These are phyloP conservation scores for Leccinum sublutescens DNA, from an alignment of 768 basidiomycete genomes.

Conservation along the genomic window DNA sequence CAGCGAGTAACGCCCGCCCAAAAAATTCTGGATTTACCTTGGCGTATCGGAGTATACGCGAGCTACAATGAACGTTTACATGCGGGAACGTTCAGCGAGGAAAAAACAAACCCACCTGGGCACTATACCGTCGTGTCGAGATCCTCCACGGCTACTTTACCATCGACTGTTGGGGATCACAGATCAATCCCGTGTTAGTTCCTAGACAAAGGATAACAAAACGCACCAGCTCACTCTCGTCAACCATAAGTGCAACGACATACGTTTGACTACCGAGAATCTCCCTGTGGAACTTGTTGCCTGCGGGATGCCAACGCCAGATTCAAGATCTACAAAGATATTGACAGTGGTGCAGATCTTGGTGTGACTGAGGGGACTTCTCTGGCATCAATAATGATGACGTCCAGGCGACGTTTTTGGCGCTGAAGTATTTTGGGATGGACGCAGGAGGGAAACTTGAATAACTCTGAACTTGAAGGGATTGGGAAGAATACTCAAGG, in stretches of 20 bases:
- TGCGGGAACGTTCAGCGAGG: too few relatives aligned
- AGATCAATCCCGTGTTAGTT: background rate
- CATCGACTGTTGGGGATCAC: background rate
- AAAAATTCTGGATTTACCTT: too few relatives aligned
- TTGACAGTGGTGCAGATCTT: background rate
- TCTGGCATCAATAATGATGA: background rate
- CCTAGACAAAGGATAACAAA: background rate
- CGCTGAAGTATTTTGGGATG: background rate
- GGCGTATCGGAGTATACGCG: constrained; percentile 56
- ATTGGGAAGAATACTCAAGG: too few relatives aligned
- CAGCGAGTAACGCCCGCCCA: too few relatives aligned
- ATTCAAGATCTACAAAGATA: background rate
- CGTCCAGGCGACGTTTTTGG: background rate
- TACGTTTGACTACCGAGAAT: constrained; percentile 83
- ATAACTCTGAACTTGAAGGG: too few relatives aligned
- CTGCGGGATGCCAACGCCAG: constrained; percentile 35
- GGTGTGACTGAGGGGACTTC: background rate
- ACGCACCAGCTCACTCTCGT: constrained; percentile 92
- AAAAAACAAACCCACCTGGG: constrained; percentile 48
- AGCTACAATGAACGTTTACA: constrained; percentile 45
- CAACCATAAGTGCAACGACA: constrained; percentile 97
- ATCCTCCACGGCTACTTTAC: constrained; percentile 79
- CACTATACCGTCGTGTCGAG: constrained; percentile 78
- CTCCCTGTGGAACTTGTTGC: constrained; percentile 81
- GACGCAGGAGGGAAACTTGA: background rate